Evolutionary conservation across 75 land plant genomes (phyloP).

Genomic region (Selaginella moellendorffii): DNA sequence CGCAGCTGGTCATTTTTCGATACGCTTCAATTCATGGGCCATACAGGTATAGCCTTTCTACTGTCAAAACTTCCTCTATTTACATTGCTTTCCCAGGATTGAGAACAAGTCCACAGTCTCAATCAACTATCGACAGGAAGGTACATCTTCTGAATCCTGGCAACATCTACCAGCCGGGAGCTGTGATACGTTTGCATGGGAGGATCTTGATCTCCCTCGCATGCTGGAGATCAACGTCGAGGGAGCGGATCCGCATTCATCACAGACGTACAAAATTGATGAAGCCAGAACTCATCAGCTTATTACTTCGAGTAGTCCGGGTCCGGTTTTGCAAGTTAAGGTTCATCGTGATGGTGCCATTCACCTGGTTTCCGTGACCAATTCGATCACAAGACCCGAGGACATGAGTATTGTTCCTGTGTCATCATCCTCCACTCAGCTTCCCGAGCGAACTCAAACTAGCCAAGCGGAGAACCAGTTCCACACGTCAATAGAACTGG

Average conservation of each 20-base stretch:
- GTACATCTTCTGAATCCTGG: conserved; percentile 64
- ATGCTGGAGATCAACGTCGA: conserved; percentile 55
- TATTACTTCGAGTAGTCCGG: conserved; percentile 15
- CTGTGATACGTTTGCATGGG: conserved; percentile 82
- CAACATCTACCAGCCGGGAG: conserved; percentile 46
- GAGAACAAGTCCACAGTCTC: conserved; percentile 75
- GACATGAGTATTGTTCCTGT: conserved; percentile 14
- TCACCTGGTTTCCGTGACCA: conserved; percentile 47
- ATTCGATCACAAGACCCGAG: conserved; percentile 67
- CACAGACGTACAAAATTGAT: conserved; percentile 60
- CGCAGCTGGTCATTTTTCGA: conserved; percentile 65
- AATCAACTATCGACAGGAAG: conserved; percentile 64
- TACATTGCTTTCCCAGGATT: conserved; percentile 37
- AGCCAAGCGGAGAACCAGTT: conserved; percentile 37
- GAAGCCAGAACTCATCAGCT: conserved; percentile 54
- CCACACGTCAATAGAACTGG: conserved; percentile 63
- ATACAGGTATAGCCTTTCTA: conserved; percentile 42
- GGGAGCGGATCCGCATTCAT: conserved; percentile 33
- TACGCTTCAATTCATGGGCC: conserved; percentile 55
- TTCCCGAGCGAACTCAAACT: neutral
- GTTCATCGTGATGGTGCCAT: conserved; percentile 51
- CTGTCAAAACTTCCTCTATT: neutral
- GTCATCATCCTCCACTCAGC: conserved; percentile 13
- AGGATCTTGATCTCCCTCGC: conserved; percentile 60
- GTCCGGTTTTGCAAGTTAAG: conserved; percentile 37